Base-by-base conservation (phyloP, 2,329 filamentous ascomycete species). In the Cercospora sojina region DNA sequence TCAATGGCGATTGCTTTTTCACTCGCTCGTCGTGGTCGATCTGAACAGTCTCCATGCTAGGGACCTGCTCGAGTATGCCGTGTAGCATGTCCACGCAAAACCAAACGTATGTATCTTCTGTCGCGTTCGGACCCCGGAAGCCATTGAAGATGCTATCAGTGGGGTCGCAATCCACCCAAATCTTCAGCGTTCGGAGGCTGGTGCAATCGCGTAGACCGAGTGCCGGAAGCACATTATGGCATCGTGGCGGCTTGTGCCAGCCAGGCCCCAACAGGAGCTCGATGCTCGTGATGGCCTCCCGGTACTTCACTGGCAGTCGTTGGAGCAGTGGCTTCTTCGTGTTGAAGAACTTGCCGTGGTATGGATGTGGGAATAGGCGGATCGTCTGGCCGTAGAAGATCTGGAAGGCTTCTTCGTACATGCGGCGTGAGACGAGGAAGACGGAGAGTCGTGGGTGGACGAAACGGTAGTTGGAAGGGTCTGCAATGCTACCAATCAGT, bases 91-190 rank as follows among this genome's bases (percentile, higher is more conserved):
- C 79, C 10, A 83, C 80, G 27, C 85, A 88, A 73, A 92, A 93
- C 5, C 77, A 78, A 67, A 91, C 90, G 74, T 91, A 93, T 69
- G 90, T 92, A 1, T 88, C 86, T 27, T 88, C 84, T 1, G 84
- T 83, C 27, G 85, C 83, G 49, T 72, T 71, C 27, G 69, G 67
- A 18, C 77, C 77, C 13, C 89, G 84, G 72, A 90, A 93, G 0
- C 89, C 90, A 63, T 86, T 85, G 72, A 91, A 92, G 20, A 87
- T 80, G 29, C 82, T 83, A 61, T 87, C 77, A 59, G 80, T 90
- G 0, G 91, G 90, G 73, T 93, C 91, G 69, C 85, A 86, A 76
- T 93, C 87, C 25, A 92, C 86, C 73, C 91, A 91, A 10, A 93
- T 84, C 27, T 84, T 86, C 57, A 93, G 76, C 13, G 81, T 82